A percentile compares a stretch with the other conserved stretches of the same genome.
Evolutionary conservation across 2,329 filamentous ascomycete genomes (phyloP).

Genomic region (Fonsecaea monophora): DNA sequence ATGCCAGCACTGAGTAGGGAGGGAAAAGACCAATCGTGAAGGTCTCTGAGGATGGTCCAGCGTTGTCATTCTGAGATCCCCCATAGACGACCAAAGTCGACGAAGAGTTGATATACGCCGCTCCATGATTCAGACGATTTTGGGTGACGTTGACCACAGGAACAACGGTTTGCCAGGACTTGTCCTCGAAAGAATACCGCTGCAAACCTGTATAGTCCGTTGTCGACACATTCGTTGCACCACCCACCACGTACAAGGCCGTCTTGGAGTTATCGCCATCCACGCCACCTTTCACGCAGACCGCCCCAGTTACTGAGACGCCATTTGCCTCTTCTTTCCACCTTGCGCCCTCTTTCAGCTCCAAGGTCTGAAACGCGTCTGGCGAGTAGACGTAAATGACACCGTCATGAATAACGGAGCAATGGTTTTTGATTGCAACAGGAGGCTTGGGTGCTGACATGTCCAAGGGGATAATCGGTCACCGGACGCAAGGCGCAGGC

Average conservation of each 20-base stretch:
- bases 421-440: slow-evolving; percentile 75
- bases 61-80: slow-evolving; percentile 69
- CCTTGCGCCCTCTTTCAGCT: slow-evolving; percentile 69
- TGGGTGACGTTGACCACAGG: slow-evolving; percentile 63
- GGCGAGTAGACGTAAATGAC: slow-evolving; percentile 84
- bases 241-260: slow-evolving; percentile 82
- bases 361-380: slow-evolving; percentile 75
- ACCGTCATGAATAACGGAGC: slow-evolving; percentile 79
- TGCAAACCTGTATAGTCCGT: slow-evolving; percentile 76
- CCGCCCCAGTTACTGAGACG: slow-evolving; percentile 73
- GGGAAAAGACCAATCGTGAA: slow-evolving; percentile 72
- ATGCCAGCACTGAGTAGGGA: slow-evolving; percentile 69
- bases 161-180: slow-evolving; percentile 65
- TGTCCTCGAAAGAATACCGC: slow-evolving; percentile 64
- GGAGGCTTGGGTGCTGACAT: slow-evolving; percentile 78
- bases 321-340: slow-evolving; percentile 74
- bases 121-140: slow-evolving; percentile 76
- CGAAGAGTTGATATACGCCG: slow-evolving; percentile 73
- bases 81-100: slow-evolving; percentile 81
- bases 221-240: slow-evolving; percentile 60
- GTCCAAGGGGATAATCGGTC: slow-evolving; percentile 32
- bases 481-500: slow-evolving; percentile 12
- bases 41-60: slow-evolving; percentile 70
- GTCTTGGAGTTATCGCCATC: slow-evolving; percentile 63
- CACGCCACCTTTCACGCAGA: slow-evolving; percentile 75